These are phyloP conservation scores for Drechslerella coelobrocha DNA, from an alignment of 2,329 filamentous ascomycete genomes.

Conservation along the genomic window DNA sequence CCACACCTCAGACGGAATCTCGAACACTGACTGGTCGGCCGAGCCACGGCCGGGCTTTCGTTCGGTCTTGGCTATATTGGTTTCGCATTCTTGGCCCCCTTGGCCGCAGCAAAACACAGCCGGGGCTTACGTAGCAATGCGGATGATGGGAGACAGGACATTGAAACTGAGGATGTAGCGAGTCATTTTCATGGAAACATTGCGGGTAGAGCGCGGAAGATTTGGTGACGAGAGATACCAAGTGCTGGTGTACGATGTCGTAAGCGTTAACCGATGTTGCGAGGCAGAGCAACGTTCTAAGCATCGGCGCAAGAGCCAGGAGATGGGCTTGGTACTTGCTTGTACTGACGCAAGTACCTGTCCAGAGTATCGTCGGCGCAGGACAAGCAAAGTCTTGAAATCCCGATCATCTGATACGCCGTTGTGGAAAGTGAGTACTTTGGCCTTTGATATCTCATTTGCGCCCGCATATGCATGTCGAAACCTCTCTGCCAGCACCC, in stretches of 20 bases:
- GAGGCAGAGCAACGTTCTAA: slow-evolving; percentile 8
- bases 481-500: neutral
- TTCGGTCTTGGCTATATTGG: slow-evolving; percentile 23
- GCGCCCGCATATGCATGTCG: neutral
- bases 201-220: slow-evolving; percentile 2
- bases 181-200: slow-evolving; percentile 8
- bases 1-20: slow-evolving; percentile 22
- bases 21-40: slow-evolving; percentile 13
- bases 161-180: slow-evolving; percentile 25
- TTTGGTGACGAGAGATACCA: too few relatives aligned
- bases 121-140: slow-evolving; percentile 42
- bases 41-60: slow-evolving; percentile 39
- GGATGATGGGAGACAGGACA: slow-evolving; percentile 8
- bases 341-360: too few relatives aligned
- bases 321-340: too few relatives aligned
- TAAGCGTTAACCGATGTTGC: too few relatives aligned
- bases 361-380: too few relatives aligned
- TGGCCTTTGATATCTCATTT: neutral
- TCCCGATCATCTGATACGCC: slow-evolving; percentile 21
- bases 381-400: too few relatives aligned
- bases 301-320: too few relatives aligned
- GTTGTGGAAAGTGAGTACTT: neutral
- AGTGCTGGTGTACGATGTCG: slow-evolving; percentile 15
- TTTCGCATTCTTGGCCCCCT: slow-evolving; percentile 37
- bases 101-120: slow-evolving; percentile 40